Base-by-base conservation (phyloP, 768 basidiomycete species). In the Russula ochroleuca region DNA sequence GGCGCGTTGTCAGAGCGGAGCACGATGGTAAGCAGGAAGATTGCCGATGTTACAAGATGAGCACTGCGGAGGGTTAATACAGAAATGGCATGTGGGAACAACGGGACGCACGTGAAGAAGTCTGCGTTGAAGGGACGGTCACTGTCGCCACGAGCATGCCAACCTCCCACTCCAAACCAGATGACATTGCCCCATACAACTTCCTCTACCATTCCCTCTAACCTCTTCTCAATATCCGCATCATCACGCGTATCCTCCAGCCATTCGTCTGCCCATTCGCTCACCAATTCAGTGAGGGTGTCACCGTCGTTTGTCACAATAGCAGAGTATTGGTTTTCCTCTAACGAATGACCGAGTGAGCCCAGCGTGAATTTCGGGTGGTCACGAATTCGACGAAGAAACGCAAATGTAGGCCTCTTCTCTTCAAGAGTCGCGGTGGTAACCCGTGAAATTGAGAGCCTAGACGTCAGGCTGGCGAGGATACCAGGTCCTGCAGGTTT, bases 31-130 rank as follows among this genome's bases (percentile, higher is more conserved):
- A 83, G 77, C 31, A 87, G 69, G 76, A 88, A 87, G 25, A 87
- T 69, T 5, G 82, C 77, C 5, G 86, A 87, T 0, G 88, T 91
- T 43, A 88, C 80, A 2, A 85, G 73, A 66, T 84, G 88, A 75
- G 86, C 83, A 15, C 86, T 89, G 43, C 1, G 3, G 8, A n/a
- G 5, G 1, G 5, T 63, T 33, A n/a, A 41, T 25, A 19, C 45
- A 1, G 43, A 17, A 55, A 37, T 17, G 15, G 28, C 8, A 25
- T 19, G 52, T 45, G 69, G 66, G 25, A 67, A 23, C 64, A 57
- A 35, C 1, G 56, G 57, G 11, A 77, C 85, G 67, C 63, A 88
- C 86, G 77, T 56, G 76, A 83, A 80, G 72, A 89, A 88, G 59
- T 88, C 83, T 0, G 79, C 81, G 28, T 79, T 76, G 70, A 84